phyloP scores from a whole-genome alignment of 768 basidiomycete species.

The Pulveroboletus sp. region DNA sequence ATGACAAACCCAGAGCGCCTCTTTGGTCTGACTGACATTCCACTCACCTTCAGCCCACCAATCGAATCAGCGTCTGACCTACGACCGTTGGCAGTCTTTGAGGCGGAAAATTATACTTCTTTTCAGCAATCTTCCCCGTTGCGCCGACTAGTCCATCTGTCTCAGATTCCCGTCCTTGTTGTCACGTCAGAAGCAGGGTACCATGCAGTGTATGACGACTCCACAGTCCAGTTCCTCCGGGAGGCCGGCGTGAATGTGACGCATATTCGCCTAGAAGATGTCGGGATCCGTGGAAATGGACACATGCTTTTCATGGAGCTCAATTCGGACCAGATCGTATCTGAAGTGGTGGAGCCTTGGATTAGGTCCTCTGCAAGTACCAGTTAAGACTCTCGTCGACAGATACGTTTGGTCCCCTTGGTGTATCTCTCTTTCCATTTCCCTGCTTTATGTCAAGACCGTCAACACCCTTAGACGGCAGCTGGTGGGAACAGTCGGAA shows the following conservation, averaged over 20 bases:
- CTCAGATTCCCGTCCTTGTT: conserved; percentile 41
- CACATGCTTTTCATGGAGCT: conserved; percentile 57
- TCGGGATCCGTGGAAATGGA: conserved; percentile 49
- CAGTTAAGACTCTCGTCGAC: background rate
- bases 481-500: too few species aligned
- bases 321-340: conserved; percentile 42
- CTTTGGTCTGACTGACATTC: conserved; percentile 46
- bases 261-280: conserved; percentile 35
- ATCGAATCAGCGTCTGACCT: conserved; percentile 38
- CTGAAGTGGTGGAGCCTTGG: conserved; percentile 39
- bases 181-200: conserved; percentile 49
- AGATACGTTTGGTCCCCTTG: too few species aligned
- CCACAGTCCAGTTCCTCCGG: conserved; percentile 39
- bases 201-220: conserved; percentile 45
- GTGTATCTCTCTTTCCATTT: too few species aligned
- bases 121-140: conserved; percentile 42
- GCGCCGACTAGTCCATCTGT: conserved; percentile 39
- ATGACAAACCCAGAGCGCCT: conserved; percentile 35
- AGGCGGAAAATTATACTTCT: conserved; percentile 33
- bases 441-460: too few species aligned
- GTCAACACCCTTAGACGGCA: too few species aligned
- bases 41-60: conserved; percentile 41
- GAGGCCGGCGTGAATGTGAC: conserved; percentile 44
- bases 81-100: conserved; percentile 21
- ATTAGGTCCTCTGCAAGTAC: conserved; percentile 19